Conservation (phyloP, 768 basidiomycete species). For the Nidularia pulvinata region DNA sequence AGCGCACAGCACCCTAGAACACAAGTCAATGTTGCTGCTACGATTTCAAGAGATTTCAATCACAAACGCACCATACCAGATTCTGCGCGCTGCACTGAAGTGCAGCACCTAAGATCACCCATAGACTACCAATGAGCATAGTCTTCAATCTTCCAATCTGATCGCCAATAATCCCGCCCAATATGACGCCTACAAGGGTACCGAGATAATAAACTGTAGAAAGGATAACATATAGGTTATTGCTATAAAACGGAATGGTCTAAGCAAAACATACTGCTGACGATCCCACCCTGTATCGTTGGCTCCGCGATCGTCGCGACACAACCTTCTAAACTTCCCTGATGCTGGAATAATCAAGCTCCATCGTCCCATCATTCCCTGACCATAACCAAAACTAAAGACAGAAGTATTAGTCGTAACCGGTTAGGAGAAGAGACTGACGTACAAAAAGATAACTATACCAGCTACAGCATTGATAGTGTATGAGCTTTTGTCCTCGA, state of each 20-base stretch:
- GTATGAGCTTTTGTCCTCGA: constrained; percentile 17
- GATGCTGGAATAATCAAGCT: constrained; percentile 34
- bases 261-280: constrained; percentile 26
- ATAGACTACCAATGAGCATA: constrained; percentile 34
- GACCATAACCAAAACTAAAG: constrained; percentile 43
- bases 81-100: constrained; percentile 42
- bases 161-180: constrained; percentile 38
- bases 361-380: constrained; percentile 46
- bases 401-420: background rate
- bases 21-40: background rate
- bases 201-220: constrained; percentile 38
- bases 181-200: constrained; percentile 35
- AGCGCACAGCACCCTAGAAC: constrained; percentile 40
- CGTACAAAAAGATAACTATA: constrained; percentile 27
- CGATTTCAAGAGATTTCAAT: background rate
- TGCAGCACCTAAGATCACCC: constrained; percentile 38
- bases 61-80: constrained; percentile 28
- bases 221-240: no score
- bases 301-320: constrained; percentile 40
- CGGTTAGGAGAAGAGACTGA: background rate
- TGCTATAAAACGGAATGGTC: background rate
- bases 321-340: constrained; percentile 36
- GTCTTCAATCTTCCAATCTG: constrained; percentile 37
- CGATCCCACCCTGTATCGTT: constrained; percentile 41
- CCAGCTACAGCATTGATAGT: constrained; percentile 24